These are phyloP conservation scores for Fusarium sp. DNA, from an alignment of 2,329 filamentous ascomycete genomes.

Conservation along the genomic window DNA sequence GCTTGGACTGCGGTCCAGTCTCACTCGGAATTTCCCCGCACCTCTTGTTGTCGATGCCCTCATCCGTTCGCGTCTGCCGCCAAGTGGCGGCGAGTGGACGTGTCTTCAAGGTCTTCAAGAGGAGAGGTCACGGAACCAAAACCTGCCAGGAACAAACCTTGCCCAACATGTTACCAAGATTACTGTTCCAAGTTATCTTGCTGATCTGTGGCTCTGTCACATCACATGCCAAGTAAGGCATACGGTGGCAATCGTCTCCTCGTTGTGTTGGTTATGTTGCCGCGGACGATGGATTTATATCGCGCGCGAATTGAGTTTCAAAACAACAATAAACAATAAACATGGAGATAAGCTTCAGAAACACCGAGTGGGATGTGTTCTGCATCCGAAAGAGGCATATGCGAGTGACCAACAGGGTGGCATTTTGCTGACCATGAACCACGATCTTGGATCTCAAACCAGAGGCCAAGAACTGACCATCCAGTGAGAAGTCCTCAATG, in stretches of 20 bases:
- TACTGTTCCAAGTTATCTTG: slow-evolving; percentile 1
- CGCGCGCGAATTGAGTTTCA: slow-evolving; percentile 4
- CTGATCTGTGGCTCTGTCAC: slow-evolving; percentile 6
- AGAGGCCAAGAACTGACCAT: slow-evolving; percentile 1
- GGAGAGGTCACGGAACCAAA: neutral
- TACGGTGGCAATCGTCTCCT: slow-evolving; percentile 7
- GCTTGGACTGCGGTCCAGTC: slow-evolving; percentile 4
- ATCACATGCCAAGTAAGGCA: slow-evolving; percentile 21
- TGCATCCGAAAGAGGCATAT: slow-evolving; percentile 13
- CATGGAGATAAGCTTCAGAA: slow-evolving; percentile 23
- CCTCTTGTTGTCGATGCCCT: slow-evolving; percentile 20
- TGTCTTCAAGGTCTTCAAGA: neutral
- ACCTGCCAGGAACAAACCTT: neutral
- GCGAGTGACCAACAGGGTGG: slow-evolving; percentile 14
- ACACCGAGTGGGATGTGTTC: slow-evolving; percentile 22
- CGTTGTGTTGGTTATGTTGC: slow-evolving; percentile 29
- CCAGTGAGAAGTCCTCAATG: slow-evolving; percentile 26
- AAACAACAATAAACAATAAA: slow-evolving; percentile 33
- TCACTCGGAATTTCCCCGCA: slow-evolving; percentile 29
- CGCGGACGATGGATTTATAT: slow-evolving; percentile 20
- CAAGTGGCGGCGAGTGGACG: neutral
- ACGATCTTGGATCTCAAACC: slow-evolving; percentile 30
- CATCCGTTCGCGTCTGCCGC: neutral
- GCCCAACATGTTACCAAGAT: neutral
- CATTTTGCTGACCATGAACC: slow-evolving; percentile 24